phyloP scores from a whole-genome alignment of 2,329 filamentous ascomycete species.

The Mycosphaerella sp. region DNA sequence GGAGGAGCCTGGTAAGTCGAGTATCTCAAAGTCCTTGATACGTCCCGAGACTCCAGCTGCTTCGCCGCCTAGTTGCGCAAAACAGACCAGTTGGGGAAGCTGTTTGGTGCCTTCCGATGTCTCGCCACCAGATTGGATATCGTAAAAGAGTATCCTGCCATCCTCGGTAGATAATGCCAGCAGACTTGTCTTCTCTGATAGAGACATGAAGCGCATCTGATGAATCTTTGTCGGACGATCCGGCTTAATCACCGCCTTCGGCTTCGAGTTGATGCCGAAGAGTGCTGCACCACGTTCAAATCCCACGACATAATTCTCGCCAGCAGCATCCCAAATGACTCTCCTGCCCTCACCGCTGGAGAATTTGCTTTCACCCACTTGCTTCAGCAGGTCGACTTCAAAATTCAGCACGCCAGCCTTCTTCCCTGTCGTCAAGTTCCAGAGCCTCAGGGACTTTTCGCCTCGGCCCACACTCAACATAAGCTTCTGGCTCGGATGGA shows the following conservation, averaged over 20 bases:
- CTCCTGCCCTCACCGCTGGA: slow-evolving; percentile 74
- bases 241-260: slow-evolving; percentile 66
- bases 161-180: slow-evolving; percentile 84
- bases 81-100: slow-evolving; percentile 34
- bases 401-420: slow-evolving; percentile 93
- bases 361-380: slow-evolving; percentile 69
- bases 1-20: slow-evolving; percentile 44
- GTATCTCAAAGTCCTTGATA: slow-evolving; percentile 80
- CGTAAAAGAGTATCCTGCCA: slow-evolving; percentile 77
- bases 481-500: slow-evolving; percentile 93
- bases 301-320: slow-evolving; percentile 78
- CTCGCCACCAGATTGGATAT: slow-evolving; percentile 43
- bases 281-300: slow-evolving; percentile 82
- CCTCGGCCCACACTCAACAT: slow-evolving; percentile 90
- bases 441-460: slow-evolving; percentile 85
- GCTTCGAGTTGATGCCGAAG: slow-evolving; percentile 81
- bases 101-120: slow-evolving; percentile 30
- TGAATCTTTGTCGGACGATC: slow-evolving; percentile 72
- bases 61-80: slow-evolving; percentile 70
- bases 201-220: slow-evolving; percentile 64
- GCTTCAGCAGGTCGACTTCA: slow-evolving; percentile 61
- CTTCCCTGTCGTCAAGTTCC: slow-evolving; percentile 95
- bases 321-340: slow-evolving; percentile 70
- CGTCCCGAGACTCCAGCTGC: slow-evolving; percentile 59
- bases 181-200: slow-evolving; percentile 36